These are phyloP conservation scores for Volvox africanus DNA, from an alignment of 139 green algal genomes.

Conservation along the genomic window DNA sequence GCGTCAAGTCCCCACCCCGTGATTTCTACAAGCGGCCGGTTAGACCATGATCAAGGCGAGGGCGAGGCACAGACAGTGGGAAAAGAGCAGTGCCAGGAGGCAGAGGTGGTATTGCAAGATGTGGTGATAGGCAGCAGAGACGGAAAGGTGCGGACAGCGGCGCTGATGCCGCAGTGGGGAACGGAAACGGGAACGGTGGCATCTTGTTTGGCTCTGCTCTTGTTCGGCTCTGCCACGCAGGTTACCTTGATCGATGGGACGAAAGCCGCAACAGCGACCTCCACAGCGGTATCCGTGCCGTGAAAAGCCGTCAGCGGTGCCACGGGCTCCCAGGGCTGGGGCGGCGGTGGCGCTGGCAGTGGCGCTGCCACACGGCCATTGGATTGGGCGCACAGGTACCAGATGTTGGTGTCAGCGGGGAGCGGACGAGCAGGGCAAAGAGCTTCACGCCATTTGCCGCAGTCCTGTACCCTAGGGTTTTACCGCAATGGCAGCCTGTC, in stretches of 20 bases:
- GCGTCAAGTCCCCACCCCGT: constrained; percentile 4
- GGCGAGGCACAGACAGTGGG: background rate
- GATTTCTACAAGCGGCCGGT: background rate
- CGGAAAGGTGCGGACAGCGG: too few species aligned
- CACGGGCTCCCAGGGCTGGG: background rate
- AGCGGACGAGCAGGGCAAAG: background rate
- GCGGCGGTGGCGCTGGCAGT: too few species aligned
- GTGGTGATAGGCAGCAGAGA: background rate
- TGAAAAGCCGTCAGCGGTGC: too few species aligned
- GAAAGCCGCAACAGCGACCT: background rate
- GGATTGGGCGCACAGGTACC: background rate
- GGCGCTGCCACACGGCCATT: background rate
- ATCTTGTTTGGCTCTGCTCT: background rate
- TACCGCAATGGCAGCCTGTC: background rate
- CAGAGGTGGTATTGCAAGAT: background rate
- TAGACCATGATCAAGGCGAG: background rate
- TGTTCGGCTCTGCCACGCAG: background rate
- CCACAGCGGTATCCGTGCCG: too few species aligned
- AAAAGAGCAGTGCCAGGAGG: background rate
- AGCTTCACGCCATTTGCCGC: background rate
- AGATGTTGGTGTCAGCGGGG: background rate
- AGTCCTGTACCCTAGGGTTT: background rate
- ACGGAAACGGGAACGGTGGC: background rate
- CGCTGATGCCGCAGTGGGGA: background rate
- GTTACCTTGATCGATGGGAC: background rate